Evolutionary conservation across 768 basidiomycete species (phyloP), one percentile per base, ranked within the genome.

Genomic region (Lactifluus echinatus): DNA sequence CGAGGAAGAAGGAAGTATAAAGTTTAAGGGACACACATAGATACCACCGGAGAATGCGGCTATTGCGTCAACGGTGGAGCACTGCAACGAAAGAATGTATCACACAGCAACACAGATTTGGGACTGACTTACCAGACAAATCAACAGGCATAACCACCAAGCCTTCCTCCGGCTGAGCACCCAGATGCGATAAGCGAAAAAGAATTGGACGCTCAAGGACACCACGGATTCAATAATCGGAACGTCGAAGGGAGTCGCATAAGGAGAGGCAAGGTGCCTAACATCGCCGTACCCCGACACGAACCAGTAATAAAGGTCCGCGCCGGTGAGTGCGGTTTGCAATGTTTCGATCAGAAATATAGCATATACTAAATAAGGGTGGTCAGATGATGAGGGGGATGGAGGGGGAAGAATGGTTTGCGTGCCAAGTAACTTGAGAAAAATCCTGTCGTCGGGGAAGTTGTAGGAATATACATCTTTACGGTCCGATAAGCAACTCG

Each of bases 121-220:
- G 6, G 39, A 40, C 19, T 4, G 3, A 40, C 39, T 21, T 19
- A 40, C 39, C 19, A 40, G 39, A 40, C 39, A 40, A 19, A 40
- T 40, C n/a, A 40, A 2, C 23, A 28, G 44, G 44, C 45, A 29
- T 31, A 46, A 29, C 45, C 29, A 31, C 28, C 26, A 6, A n/a
- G 45, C 7, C 14, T 29, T 17, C 10, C 29, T 46, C 26, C 11
- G 4, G 29, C 45, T 29, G 26, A 46, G 24, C 10, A 61, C 43
- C 57, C 61, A 65, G 24, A 70, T 70, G 21, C 68, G 63, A 43
- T 66, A 68, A 37, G 67, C 65, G 61, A 67, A 70, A 53, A 70
- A 70, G 15, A 66, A 46, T 57, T 69, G 69, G 5, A 68, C 63
- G 14, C 56, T 55, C 45, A 69, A 57, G 3, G 63, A 63, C 24